Percentiles rank a stretch among this genome's conserved stretches.
Evolutionary conservation across 2,329 filamentous ascomycete species (phyloP).

Genomic region (Trichocomaceae sp.): DNA sequence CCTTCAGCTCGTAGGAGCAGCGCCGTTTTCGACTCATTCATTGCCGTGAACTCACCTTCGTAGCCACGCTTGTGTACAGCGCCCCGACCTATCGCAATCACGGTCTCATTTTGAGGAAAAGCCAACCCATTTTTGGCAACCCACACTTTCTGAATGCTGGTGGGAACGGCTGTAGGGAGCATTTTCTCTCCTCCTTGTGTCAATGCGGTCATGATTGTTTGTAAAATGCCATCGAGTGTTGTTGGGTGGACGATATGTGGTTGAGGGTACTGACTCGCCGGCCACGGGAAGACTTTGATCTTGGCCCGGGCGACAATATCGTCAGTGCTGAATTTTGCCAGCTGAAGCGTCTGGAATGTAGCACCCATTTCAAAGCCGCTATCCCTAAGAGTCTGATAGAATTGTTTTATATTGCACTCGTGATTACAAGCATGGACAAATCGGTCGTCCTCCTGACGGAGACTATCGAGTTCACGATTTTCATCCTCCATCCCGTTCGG

Average conservation of each 20-base stretch:
- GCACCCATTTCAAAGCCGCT: constrained; percentile 21
- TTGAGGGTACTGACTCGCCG: constrained; percentile 7
- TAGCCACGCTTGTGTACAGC: no score
- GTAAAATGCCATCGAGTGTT: constrained; percentile 9
- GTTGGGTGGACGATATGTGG: constrained; percentile 13
- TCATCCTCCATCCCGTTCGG: no score
- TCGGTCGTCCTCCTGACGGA: not conserved
- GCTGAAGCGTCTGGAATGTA: constrained; percentile 9
- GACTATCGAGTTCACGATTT: no score
- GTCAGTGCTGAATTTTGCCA: constrained; percentile 18
- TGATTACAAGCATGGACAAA: not conserved
- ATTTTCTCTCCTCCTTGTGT: constrained; percentile 13
- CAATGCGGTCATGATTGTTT: constrained; percentile 15
- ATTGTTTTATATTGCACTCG: no score
- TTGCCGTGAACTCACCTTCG: no score
- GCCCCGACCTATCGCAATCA: no score
- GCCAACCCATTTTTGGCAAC: not conserved
- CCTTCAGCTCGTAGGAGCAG: no score
- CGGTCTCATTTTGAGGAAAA: no score
- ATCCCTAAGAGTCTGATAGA: constrained; percentile 21
- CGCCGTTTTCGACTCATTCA: no score
- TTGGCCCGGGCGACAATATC: constrained; percentile 5
- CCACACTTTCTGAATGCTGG: not conserved
- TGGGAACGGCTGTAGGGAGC: constrained; percentile 18
- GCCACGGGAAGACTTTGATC: constrained; percentile 15